These are phyloP conservation scores for Fusarium globosum DNA, from an alignment of 2,329 filamentous ascomycete genomes.

Conservation along the genomic window DNA sequence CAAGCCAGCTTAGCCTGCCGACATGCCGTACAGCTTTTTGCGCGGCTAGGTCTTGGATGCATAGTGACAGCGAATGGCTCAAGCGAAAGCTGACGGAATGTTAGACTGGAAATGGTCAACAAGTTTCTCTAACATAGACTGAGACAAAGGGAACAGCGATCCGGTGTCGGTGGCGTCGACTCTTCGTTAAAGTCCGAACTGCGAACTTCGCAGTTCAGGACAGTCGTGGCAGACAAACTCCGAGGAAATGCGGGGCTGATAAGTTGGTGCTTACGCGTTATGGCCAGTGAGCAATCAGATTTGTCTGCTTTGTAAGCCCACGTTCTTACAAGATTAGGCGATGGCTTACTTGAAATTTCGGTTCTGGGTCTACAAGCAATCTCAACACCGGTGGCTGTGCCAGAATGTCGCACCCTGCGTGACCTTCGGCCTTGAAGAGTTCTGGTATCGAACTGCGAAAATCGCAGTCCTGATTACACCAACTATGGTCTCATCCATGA, in stretches of 20 bases:
- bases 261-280: not conserved
- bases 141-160: not conserved
- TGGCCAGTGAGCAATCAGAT: not conserved
- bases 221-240: not conserved
- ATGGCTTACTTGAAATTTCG: not conserved
- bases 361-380: not conserved
- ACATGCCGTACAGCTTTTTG: not conserved
- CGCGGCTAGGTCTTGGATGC: not conserved
- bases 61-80: not conserved
- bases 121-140: too few relatives aligned
- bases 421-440: too few relatives aligned
- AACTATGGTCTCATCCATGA: not conserved
- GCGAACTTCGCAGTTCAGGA: not conserved
- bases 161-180: not conserved
- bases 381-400: not conserved
- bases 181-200: not conserved
- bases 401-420: not conserved
- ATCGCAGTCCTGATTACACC: not conserved
- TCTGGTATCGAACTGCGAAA: not conserved
- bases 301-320: not conserved
- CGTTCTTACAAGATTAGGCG: not conserved
- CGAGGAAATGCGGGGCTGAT: not conserved
- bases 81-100: accelerated
- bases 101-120: not conserved
- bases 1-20: not conserved